Conservation (phyloP, 106 monocot genomes). For the Narthecium ossifragum region DNA sequence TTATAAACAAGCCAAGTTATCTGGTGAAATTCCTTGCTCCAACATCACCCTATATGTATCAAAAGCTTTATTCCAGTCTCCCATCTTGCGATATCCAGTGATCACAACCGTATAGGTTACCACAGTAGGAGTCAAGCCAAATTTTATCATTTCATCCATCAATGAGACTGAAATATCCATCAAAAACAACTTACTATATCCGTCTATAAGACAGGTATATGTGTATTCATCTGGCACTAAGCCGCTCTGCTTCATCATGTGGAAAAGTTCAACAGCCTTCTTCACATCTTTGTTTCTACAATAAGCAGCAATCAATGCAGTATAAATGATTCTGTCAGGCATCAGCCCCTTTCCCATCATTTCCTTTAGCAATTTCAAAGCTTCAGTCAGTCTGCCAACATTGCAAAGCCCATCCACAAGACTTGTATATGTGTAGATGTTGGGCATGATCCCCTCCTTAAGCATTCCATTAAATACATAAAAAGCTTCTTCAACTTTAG, state of each 20-base stretch:
- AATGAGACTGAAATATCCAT: conserved; percentile 13
- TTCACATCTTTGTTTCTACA: conserved; percentile 9
- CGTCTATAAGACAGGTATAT: conserved; percentile 25
- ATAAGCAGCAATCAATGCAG: conserved; percentile 18
- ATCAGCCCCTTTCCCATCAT: conserved; percentile 6
- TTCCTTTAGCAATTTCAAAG: conserved; percentile 15
- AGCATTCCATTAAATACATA: conserved; percentile 16
- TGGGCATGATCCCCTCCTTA: conserved; percentile 14
- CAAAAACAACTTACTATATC: conserved; percentile 12
- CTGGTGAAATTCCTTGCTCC: conserved; percentile 10
- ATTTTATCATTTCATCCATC: conserved; percentile 16
- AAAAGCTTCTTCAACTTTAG: conserved; percentile 22
- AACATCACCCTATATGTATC: conserved; percentile 11
- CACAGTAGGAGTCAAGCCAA: conserved; percentile 15
- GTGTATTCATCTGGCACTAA: conserved; percentile 22
- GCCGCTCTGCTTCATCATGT: conserved; percentile 14
- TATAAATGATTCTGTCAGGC: conserved; percentile 20
- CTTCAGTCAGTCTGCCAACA: conserved; percentile 11
- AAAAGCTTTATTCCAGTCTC: conserved; percentile 11
- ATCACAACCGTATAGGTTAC: conserved; percentile 29
- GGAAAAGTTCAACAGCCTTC: conserved; percentile 7
- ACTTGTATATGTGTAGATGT: conserved; percentile 22
- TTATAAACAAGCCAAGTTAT: not conserved
- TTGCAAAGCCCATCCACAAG: conserved; percentile 23
- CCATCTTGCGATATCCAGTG: conserved; percentile 10